phyloP scores from a whole-genome alignment of 345 rosid genomes.

The Lagerstroemia speciosa region DNA sequence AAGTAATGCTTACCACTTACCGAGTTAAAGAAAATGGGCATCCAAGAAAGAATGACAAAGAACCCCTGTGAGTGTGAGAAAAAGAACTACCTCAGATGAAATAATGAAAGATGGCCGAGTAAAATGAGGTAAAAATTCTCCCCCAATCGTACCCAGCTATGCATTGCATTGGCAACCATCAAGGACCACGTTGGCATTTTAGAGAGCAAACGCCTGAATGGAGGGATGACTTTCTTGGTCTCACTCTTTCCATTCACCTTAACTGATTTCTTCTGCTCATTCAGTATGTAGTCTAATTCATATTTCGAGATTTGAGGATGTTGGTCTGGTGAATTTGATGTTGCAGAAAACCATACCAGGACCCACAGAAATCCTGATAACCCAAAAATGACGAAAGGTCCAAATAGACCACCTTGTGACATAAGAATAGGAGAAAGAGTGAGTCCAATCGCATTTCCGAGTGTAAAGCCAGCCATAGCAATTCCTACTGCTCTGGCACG shows the following conservation, averaged over 20 bases:
- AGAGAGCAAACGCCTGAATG: constrained; percentile 71
- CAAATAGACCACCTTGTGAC: constrained; percentile 80
- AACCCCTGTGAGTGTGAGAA: constrained; percentile 53
- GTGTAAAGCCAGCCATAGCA: constrained; percentile 95
- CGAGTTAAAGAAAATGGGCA: constrained; percentile 89
- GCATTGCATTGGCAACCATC: constrained; percentile 91
- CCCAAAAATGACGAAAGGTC: constrained; percentile 91
- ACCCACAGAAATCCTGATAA: constrained; percentile 90
- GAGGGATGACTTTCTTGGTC: constrained; percentile 51
- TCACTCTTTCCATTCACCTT: constrained; percentile 29
- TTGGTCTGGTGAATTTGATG: constrained; percentile 53
- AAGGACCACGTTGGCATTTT: constrained; percentile 93
- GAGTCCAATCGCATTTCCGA: constrained; percentile 88
- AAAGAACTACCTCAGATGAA: constrained; percentile 3
- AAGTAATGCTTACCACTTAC: constrained; percentile 34
- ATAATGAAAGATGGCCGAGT: neutral
- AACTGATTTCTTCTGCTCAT: constrained; percentile 32
- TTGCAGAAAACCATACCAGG: constrained; percentile 90
- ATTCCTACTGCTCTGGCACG: constrained; percentile 87
- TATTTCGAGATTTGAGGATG: constrained; percentile 77
- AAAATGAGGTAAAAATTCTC: neutral
- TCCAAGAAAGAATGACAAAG: constrained; percentile 97
- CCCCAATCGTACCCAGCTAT: constrained; percentile 63
- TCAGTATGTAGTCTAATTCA: constrained; percentile 63
- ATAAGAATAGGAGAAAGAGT: constrained; percentile 80